These are phyloP conservation scores for Tilletia setariae DNA, from an alignment of 1,284 basidiomycete species.

Conservation along the genomic window DNA sequence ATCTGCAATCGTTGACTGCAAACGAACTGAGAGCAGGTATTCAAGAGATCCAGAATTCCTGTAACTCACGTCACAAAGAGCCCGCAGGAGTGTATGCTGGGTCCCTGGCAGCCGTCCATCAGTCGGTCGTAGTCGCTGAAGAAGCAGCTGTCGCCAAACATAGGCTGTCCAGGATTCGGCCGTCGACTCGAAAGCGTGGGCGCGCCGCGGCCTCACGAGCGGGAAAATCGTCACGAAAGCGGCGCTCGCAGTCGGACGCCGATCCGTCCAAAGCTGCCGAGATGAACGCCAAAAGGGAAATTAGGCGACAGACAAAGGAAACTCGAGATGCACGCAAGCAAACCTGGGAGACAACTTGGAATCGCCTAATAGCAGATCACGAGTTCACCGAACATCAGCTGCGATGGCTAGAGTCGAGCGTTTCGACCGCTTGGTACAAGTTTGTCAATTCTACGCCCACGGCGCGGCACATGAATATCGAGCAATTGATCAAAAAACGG, in stretches of 20 bases:
- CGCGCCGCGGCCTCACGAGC: no score
- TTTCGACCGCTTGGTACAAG: background rate
- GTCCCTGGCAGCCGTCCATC: background rate
- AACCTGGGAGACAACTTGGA: background rate
- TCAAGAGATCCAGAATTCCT: background rate
- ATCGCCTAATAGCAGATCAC: background rate
- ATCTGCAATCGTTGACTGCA: background rate
- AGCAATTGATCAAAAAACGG: background rate
- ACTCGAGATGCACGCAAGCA: background rate
- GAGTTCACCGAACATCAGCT: constrained; percentile 1
- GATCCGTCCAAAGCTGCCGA: background rate
- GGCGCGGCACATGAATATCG: background rate
- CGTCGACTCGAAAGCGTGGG: no score
- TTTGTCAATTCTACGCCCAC: background rate
- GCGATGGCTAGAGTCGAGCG: constrained; percentile 1
- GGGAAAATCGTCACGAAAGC: no score
- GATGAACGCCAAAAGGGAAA: background rate
- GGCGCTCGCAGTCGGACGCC: background rate
- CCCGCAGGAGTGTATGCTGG: background rate
- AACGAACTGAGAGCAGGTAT: background rate
- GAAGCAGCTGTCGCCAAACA: no score
- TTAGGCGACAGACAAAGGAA: background rate
- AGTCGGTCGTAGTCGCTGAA: no score
- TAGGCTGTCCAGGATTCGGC: no score
- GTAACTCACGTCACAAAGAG: background rate